Evolutionary conservation across 495 filamentous ascomycete genomes (phyloP), one percentile per base, ranked within the genome.

Genomic region (Apiosordaria backusii): DNA sequence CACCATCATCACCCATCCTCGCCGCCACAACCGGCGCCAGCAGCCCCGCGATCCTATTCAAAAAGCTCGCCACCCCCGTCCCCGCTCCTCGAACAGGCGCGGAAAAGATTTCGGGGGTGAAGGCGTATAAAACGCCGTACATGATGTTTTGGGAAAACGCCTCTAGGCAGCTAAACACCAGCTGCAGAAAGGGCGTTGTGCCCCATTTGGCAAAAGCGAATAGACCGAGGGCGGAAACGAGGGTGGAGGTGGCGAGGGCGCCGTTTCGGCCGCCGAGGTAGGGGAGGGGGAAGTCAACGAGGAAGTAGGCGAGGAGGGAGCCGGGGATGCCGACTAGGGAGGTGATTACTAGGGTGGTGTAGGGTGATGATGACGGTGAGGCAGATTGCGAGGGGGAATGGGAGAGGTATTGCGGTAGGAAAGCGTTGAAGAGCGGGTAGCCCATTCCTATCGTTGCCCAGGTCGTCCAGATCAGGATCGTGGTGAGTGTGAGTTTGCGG

Each of bases 61-160:
- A 78, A 50, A 87, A 88, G 50, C 88, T 89, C 3, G 90, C 87
- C 23, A 94, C 78, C 0, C 90, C 91, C 60, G 90, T 93, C 0
- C 90, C 91, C 0, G 90, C 92, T 2, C 35, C 35, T 13, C 35
- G 10, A 7, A 45, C 35, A 7, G 35, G 35, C 35, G 35, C 35
- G 13, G 35, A 15, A 15, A 45, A 45, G 10, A 45, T 45, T 15
- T 45, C 35, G 2, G 35, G 35, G 35, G 35, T 94, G 69, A 92
- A 96, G 0, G 89, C 87, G 69, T 94, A 96, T 4, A 96, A 80
- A 22, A 93, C 90, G n/a, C 90, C 91, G 71, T 93, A 94, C 88
- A 94, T 92, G 68, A 92, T 86, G 65, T 90, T 92, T 68, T 85
- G 86, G 68, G 86, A 83, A 79, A 95, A 90, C 23, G 86, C 88